Base-by-base conservation (phyloP, 1,139 yeast species). In the Candida pseudoviswanathii region DNA sequence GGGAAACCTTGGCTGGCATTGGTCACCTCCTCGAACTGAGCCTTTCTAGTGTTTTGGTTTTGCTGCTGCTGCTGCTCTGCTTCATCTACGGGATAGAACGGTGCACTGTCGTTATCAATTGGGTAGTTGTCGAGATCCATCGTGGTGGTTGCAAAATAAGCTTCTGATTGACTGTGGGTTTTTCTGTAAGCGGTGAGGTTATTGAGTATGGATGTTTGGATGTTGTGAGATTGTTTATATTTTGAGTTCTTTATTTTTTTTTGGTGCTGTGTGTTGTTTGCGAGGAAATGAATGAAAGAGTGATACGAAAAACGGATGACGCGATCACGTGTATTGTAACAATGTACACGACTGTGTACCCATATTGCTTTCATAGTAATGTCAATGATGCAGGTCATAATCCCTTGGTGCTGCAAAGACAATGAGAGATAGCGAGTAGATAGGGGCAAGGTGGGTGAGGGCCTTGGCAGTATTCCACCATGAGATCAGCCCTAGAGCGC, bases 161-260 rank as follows among this genome's bases (percentile, higher is more conserved):
- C 9, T 26, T n/a, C 24, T 24, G 21, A 21, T 22, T 11, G n/a
- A 16, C 11, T n/a, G 30, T 32, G 9, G 8, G 16, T 31, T 16
- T 21, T 41, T 41, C 29, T 41, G 43, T 9, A 40, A 29, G 11
- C 27, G 40, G 27, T 10, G 24, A 40, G 32, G 9, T 30, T 30
- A 21, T 30, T 29, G 25, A 40, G n/a, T 30, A 27, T 30, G 32
- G 36, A 30, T 41, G 43, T 41, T 41, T 41, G 43, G 43, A 30
- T 41, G 43, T 30, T 24, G 30, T 25, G 29, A 3, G 41, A 5
- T 37, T 37, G 27, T 37, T 37, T 24, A 25, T 7, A 4, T 37
- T 37, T 33, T n/a, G 22, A 33, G 9, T n/a, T 25, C n/a, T 21
- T 36, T 16, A 27, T 25, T 37, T 11, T 33, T 33, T 33, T 33